A percentile compares a stretch with the other conserved stretches of the same genome.
Evolutionary conservation across 495 filamentous ascomycete species (phyloP).

Genomic region (Aspergillus egyptiacus): DNA sequence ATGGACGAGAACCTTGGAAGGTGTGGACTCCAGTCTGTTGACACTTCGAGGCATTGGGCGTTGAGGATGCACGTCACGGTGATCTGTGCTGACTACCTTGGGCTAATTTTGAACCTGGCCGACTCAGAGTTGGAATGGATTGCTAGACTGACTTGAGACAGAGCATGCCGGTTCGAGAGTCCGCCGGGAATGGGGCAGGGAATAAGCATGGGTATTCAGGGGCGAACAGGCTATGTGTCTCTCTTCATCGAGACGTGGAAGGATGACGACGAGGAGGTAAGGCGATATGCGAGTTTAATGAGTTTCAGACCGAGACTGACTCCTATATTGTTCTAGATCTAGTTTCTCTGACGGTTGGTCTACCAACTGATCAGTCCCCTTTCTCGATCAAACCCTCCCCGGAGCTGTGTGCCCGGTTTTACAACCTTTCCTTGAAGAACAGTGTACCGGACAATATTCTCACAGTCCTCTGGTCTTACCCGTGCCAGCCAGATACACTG

Average conservation of each 20-base stretch:
- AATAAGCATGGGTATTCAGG: too few species aligned
- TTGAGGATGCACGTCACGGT: not conserved
- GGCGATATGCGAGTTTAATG: not conserved
- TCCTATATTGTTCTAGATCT: constrained; percentile 2
- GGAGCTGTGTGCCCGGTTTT: constrained; percentile 73
- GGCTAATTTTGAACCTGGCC: not conserved
- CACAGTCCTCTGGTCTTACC: constrained; percentile 85
- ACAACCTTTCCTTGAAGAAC: constrained; percentile 90
- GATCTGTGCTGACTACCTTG: not conserved
- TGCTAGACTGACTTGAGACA: not conserved
- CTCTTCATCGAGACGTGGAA: not conserved
- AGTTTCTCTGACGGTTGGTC: constrained; percentile 1
- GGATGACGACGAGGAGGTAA: not conserved
- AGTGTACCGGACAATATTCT: constrained; percentile 85
- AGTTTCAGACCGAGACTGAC: not conserved
- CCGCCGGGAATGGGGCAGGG: too few species aligned
- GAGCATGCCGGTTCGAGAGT: too few species aligned
- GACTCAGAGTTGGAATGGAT: not conserved
- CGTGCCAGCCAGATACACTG: constrained; percentile 95
- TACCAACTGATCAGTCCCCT: constrained; percentile 85
- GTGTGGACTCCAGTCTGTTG: too few species aligned
- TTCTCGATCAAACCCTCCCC: constrained; percentile 83
- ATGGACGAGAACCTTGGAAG: too few species aligned
- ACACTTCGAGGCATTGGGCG: not conserved
- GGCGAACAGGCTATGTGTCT: too few species aligned